Evolutionary conservation across 164 flowering plant genomes (phyloP).

Genomic region (Vitis labrusca): DNA sequence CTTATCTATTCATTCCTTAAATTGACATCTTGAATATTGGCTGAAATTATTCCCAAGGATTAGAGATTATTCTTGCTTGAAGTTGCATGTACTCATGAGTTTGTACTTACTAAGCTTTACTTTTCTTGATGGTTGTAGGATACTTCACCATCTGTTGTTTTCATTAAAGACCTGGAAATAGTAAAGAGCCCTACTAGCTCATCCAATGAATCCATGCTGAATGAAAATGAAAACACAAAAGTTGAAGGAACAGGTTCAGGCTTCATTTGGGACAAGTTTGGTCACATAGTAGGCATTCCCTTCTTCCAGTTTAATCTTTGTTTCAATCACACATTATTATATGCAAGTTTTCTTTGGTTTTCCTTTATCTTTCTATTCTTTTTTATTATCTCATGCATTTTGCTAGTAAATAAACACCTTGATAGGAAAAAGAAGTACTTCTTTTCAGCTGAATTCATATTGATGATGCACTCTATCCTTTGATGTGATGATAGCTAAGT

Average conservation of each 20-base stretch:
- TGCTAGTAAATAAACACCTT: no score
- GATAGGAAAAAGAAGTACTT: not conserved
- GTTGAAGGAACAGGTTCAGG: conserved; percentile 97
- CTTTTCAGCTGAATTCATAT: not conserved
- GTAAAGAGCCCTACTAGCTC: conserved; percentile 35
- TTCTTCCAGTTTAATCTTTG: conserved; percentile 2
- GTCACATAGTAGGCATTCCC: conserved; percentile 77
- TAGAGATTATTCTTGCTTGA: not conserved
- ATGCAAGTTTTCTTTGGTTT: not conserved
- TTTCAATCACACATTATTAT: not conserved
- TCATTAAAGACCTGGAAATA: conserved; percentile 63
- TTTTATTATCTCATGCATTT: not conserved
- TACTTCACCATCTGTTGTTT: conserved; percentile 78
- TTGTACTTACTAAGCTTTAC: not conserved
- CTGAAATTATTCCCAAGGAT: not conserved
- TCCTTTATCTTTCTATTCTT: not conserved
- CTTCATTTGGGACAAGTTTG: conserved; percentile 88
- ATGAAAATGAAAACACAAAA: conserved; percentile 57
- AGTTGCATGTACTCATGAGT: not conserved
- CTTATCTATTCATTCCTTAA: no score
- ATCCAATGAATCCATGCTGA: conserved; percentile 14
- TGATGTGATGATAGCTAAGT: not conserved
- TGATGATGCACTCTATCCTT: not conserved
- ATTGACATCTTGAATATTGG: no score
- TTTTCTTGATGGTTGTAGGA: conserved; percentile 40